phyloP scores from a whole-genome alignment of 2,329 filamentous ascomycete genomes.

The Lachnellula occidentalis region DNA sequence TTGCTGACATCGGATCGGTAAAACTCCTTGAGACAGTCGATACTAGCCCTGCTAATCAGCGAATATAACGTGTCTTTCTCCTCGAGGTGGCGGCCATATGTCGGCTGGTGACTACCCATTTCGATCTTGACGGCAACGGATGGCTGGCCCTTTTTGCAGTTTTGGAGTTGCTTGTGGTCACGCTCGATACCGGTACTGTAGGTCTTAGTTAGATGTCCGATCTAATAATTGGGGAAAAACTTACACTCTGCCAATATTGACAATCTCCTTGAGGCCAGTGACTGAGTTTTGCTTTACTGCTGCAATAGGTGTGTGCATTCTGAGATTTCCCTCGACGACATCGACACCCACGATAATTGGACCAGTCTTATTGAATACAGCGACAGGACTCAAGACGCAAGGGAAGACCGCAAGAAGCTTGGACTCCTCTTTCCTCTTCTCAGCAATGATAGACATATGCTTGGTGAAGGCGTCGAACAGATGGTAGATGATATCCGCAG shows the following conservation, averaged over 20 bases:
- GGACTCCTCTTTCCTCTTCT: constrained; percentile 92
- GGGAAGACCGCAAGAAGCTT: constrained; percentile 97
- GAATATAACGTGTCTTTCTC: constrained; percentile 87
- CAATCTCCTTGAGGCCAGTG: constrained; percentile 76
- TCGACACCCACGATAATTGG: constrained; percentile 96
- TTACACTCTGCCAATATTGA: constrained; percentile 77
- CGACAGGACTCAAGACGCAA: constrained; percentile 81
- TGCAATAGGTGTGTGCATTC: constrained; percentile 83
- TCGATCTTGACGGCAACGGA: constrained; percentile 98
- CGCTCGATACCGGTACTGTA: constrained; percentile 88
- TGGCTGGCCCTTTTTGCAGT: constrained; percentile 96
- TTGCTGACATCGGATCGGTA: constrained; percentile 82
- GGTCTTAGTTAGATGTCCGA: constrained; percentile 19
- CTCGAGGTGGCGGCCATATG: constrained; percentile 92
- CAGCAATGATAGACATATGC: constrained; percentile 81
- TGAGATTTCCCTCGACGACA: constrained; percentile 83
- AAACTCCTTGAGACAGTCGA: constrained; percentile 94
- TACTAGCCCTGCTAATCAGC: constrained; percentile 77
- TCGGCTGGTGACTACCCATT: constrained; percentile 82
- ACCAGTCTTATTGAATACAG: constrained; percentile 96
- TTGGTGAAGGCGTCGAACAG: constrained; percentile 94
- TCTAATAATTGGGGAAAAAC: constrained; percentile 8
- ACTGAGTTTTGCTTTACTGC: constrained; percentile 76
- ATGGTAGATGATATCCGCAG: constrained; percentile 98
- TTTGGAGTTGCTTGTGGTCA: constrained; percentile 88